phyloP scores from a whole-genome alignment of 495 filamentous ascomycete species.

The Penicillium canariense region DNA sequence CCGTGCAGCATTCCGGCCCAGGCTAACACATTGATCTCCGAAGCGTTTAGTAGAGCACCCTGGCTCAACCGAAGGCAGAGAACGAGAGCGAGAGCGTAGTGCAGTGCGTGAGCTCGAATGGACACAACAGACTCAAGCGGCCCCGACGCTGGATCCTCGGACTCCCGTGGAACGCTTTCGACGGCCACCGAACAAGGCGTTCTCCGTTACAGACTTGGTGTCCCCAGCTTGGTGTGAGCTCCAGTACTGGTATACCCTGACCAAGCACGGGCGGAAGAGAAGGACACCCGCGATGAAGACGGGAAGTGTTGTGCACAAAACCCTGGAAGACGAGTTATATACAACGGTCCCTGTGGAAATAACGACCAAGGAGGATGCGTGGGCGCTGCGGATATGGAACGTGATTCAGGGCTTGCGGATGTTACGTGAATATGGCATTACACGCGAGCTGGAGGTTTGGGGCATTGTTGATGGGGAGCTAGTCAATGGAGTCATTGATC shows the following conservation, averaged over 20 bases:
- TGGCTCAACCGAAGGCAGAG: constrained; percentile 42
- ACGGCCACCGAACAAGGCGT: constrained; percentile 66
- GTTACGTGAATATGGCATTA: constrained; percentile 73
- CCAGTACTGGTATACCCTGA: constrained; percentile 86
- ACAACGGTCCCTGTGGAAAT: constrained; percentile 68
- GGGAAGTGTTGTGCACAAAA: constrained; percentile 75
- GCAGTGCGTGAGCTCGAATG: constrained; percentile 27
- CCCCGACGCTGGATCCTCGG: constrained; percentile 35
- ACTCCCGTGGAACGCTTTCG: constrained; percentile 77
- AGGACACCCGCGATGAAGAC: constrained; percentile 78
- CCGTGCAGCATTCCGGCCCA: neutral
- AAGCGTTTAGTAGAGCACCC: constrained; percentile 67
- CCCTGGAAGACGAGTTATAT: constrained; percentile 81
- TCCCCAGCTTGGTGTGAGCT: constrained; percentile 94
- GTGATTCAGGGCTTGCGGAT: constrained; percentile 79
- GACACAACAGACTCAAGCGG: constrained; percentile 20
- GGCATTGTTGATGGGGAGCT: constrained; percentile 77
- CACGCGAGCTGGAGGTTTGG: constrained; percentile 92
- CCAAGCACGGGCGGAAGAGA: constrained; percentile 68
- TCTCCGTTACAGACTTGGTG: constrained; percentile 89
- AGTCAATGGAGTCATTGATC: constrained; percentile 87
- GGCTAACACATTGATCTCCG: constrained; percentile 53
- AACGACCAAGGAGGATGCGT: constrained; percentile 74
- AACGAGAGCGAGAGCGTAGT: constrained; percentile 39
- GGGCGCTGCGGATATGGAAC: constrained; percentile 88